Evolutionary conservation across 768 basidiomycete genomes (phyloP).

Genomic region (Kondoa malvinella): DNA sequence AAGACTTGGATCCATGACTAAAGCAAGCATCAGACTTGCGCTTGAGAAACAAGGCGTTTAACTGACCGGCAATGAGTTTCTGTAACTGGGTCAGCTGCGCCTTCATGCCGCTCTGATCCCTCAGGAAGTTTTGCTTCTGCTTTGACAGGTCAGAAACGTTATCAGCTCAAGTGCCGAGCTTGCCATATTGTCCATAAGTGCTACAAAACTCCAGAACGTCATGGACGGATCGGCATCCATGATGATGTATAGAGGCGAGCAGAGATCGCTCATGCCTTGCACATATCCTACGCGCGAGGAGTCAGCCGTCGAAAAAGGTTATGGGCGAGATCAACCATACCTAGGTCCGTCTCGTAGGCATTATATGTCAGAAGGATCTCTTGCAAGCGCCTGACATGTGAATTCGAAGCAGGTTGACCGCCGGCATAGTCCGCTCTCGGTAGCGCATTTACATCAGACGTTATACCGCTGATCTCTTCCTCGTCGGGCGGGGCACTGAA

Average conservation of each 20-base stretch:
- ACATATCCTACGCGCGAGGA: too few species aligned
- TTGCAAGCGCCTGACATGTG: conserved; percentile 75
- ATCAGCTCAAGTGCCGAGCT: conserved; percentile 27
- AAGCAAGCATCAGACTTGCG: neutral
- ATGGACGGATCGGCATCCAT: conserved; percentile 72
- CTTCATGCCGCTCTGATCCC: conserved; percentile 97
- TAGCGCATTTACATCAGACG: conserved; percentile 38
- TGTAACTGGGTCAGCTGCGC: conserved; percentile 75
- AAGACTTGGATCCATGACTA: conserved; percentile 87
- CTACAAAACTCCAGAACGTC: conserved; percentile 92
- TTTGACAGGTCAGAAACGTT: neutral
- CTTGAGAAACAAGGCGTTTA: neutral
- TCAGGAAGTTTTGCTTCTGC: conserved; percentile 83
- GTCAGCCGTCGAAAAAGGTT: conserved; percentile 34
- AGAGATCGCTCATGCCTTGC: conserved; percentile 95
- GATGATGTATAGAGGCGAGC: conserved; percentile 81
- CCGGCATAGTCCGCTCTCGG: conserved; percentile 46
- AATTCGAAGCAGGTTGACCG: conserved; percentile 72
- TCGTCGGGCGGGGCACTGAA: conserved; percentile 38
- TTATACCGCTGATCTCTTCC: conserved; percentile 41
- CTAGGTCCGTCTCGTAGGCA: conserved; percentile 70
- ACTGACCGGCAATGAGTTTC: conserved; percentile 47
- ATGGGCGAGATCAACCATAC: conserved; percentile 37
- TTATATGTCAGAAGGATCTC: conserved; percentile 78
- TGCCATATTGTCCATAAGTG: conserved; percentile 85